Percentiles rank a stretch among this genome's conserved stretches.
Evolutionary conservation across 805 yeast genomes (phyloP).

Genomic region (Sungouiella thailandica): DNA sequence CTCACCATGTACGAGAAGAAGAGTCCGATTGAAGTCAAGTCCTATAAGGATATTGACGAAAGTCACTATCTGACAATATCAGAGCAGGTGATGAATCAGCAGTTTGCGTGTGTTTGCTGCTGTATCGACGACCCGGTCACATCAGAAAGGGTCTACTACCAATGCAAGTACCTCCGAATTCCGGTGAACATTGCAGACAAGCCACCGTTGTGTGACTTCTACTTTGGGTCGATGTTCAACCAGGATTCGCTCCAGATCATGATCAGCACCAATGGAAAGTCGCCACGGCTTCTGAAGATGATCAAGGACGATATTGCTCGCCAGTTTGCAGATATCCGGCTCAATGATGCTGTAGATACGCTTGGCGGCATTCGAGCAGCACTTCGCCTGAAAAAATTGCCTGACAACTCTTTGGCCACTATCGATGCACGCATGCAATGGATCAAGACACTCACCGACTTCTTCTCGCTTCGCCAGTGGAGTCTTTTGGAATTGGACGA

Average conservation of each 20-base stretch:
- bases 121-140: conserved; percentile 68
- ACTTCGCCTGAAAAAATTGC: conserved; percentile 42
- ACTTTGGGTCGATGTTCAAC: conserved; percentile 74
- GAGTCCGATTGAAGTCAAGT: conserved; percentile 1
- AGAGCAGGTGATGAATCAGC: conserved; percentile 28
- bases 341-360: conserved; percentile 57
- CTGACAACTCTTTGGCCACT: conserved; percentile 40
- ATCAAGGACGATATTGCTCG: conserved; percentile 51
- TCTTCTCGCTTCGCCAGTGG: conserved; percentile 55
- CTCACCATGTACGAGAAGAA: conserved; percentile 44
- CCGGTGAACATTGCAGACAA: conserved; percentile 80
- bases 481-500: conserved; percentile 33
- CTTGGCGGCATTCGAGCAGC: conserved; percentile 51
- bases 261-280: conserved; percentile 80
- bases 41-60: conserved; percentile 7
- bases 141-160: conserved; percentile 53
- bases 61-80: conserved; percentile 26
- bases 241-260: conserved; percentile 71
- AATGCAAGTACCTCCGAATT: conserved; percentile 41
- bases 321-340: conserved; percentile 36
- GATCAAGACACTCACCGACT: conserved; percentile 63
- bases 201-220: conserved; percentile 79
- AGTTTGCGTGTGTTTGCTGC: conserved; percentile 63
- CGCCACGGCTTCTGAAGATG: conserved; percentile 65
- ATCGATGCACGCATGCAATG: conserved; percentile 66